Base-by-base conservation (phyloP, 768 basidiomycete species). In the Boletus reticulatus region DNA sequence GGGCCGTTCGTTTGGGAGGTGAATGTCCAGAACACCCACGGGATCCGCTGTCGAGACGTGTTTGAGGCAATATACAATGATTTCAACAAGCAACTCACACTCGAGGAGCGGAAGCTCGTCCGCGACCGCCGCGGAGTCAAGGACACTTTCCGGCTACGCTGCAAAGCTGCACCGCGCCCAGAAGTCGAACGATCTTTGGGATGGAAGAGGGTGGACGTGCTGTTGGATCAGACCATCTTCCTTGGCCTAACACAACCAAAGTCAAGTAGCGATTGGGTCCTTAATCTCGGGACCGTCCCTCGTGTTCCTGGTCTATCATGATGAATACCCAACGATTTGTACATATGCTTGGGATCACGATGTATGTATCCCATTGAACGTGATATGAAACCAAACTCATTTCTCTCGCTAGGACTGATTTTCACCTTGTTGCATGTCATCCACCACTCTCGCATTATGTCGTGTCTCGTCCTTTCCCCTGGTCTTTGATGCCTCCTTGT, bases 1-100 rank as follows among this genome's bases (percentile, higher is more conserved):
- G 17, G 66, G 64, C 39, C 73, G 75, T 60, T 74, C 37, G 63
- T 64, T 34, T 76, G 75, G 75, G 70, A 69, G 7, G 70, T 84
- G 38, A 58, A 76, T 50, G 75, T 83, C 53, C 73, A 75, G 46
- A 74, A 77, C 37, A 46, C 70, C 20, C 67, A 66, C 41, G 80
- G 79, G 13, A 72, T 87, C 52, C 70, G 78, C 13, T 80, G 83
- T 61, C 74, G 79, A 24, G 85, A 88, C 49, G 76, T 88, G 36
- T 84, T 86, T 63, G 67, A 78, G 51, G 80, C 77, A 12, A 84
- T 88, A 29, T 78, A 81, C 62, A 75, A 79, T 42, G 69, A 75
- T 7, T 82, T 79, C 56, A 67, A 76, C 45, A 66, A 72, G 38
- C 74, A 72, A 8, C 69, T 87, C 64, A 78, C 78, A 1, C 61